Base-by-base conservation (phyloP, 2,329 filamentous ascomycete genomes). In the Fusarium siculi region DNA sequence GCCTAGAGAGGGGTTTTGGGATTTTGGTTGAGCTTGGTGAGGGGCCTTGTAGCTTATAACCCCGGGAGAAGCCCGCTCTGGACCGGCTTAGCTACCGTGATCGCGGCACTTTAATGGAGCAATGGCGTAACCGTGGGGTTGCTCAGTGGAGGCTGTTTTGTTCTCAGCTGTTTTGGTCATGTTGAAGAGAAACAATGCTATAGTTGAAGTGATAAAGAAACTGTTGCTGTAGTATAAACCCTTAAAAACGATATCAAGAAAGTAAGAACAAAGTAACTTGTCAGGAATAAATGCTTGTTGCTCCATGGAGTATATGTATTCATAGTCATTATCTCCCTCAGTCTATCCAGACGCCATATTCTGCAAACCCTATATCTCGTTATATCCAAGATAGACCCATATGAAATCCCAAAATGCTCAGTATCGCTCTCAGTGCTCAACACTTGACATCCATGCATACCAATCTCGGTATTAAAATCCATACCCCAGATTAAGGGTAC, bases 401-500 rank as follows among this genome's bases (percentile, higher is more conserved):
- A 9, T 54, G 34, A 39, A 53, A 53, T 18, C 19, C 46, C 50
- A 63, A 64, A 52, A 56, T 57, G 28, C 55, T 57, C 46, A 46
- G 50, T 61, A 49, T 70, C 55, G 61, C 46, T 70, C 40, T 16
- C 36, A 34, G 30, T 39, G 32, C 25, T 42, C 44, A 23, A 36
- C 37, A 58, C 53, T 32, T 40, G 32, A 12, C n/a, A 39, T 34
- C n/a, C 23, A 39, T 39, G 43, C 37, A 28, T 50, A 63, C 47
- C n/a, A 25, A 43, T 50, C 52, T 54, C 39, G 21, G 21, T 34
- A 30, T 43, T 50, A 63, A 63, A 63, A 44, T 55, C 53, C 47
- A 52, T 30, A 58, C 16, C 44, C 56, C 40, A 59, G 50, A 52
- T 56, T 64, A 81, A 46, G 70, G 72, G 40, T 81, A 82, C 23